phyloP scores from a whole-genome alignment of 2,329 filamentous ascomycete species.

The Diaporthe vaccinii region DNA sequence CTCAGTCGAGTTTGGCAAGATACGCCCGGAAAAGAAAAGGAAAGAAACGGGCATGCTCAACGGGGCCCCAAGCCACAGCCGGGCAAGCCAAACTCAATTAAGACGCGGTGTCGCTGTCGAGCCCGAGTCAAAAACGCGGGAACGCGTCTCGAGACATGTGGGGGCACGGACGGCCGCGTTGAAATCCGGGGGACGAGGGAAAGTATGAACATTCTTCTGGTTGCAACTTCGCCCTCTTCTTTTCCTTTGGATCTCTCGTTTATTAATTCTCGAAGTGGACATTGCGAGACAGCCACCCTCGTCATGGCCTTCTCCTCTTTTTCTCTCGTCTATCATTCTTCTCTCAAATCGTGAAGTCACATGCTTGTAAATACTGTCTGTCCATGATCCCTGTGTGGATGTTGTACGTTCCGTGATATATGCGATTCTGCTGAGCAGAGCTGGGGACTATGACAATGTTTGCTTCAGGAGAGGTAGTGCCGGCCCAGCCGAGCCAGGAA shows the following conservation, averaged over 20 bases:
- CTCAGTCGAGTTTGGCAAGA: background rate
- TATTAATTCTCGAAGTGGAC: background rate
- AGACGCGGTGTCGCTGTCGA: slow-evolving; percentile 21
- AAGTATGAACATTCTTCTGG: background rate
- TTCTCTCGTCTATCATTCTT: background rate
- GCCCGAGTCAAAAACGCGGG: slow-evolving; percentile 10
- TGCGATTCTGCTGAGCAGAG: background rate
- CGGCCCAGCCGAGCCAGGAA: background rate
- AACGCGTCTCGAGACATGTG: slow-evolving; percentile 27
- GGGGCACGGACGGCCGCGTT: slow-evolving; percentile 24
- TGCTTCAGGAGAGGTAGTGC: background rate
- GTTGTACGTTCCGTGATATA: slow-evolving; percentile 3
- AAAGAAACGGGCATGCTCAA: background rate
- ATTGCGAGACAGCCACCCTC: background rate
- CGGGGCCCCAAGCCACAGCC: background rate
- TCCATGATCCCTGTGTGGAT: background rate
- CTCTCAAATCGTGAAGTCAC: background rate
- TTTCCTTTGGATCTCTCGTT: background rate
- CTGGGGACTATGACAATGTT: background rate
- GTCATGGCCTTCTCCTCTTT: background rate
- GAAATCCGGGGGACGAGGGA: background rate
- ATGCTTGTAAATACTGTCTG: slow-evolving; percentile 4
- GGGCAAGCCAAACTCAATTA: background rate
- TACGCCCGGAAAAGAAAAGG: background rate
- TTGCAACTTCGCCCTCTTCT: background rate